Evolutionary conservation across 345 rosid genomes (phyloP).

Genomic region (Arabidopsis thaliana): DNA sequence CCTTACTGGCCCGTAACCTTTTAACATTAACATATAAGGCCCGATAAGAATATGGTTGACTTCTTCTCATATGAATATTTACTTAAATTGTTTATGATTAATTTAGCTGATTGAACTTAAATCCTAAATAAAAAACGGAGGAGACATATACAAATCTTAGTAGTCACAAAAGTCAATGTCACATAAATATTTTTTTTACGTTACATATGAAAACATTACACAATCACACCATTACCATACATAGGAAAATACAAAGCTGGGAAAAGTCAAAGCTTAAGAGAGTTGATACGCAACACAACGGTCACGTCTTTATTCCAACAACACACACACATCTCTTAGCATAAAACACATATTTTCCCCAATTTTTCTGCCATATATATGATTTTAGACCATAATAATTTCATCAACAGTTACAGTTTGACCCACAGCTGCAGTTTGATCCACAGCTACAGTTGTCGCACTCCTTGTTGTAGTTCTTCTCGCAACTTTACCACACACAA

Average conservation of each 20-base stretch:
- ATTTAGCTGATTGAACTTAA: not conserved
- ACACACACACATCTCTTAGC: conserved; percentile 36
- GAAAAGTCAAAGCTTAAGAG: conserved; percentile 32
- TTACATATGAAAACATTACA: conserved; percentile 29
- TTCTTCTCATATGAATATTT: not conserved
- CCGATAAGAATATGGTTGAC: not conserved
- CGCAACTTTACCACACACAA: conserved; percentile 39
- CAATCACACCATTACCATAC: conserved; percentile 22
- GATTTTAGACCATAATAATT: conserved; percentile 19
- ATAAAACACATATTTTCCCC: conserved; percentile 1
- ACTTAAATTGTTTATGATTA: not conserved
- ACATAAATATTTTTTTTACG: not conserved
- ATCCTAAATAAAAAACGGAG: not conserved
- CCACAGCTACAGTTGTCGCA: conserved; percentile 70
- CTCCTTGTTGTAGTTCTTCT: conserved; percentile 46
- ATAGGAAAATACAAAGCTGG: conserved; percentile 26
- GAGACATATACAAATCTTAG: not conserved
- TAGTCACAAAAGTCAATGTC: conserved; percentile 31
- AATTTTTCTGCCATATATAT: not conserved
- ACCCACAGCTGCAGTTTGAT: conserved; percentile 67
- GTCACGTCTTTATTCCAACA: conserved; percentile 35
- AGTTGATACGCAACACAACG: conserved; percentile 29
- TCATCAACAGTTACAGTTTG: conserved; percentile 53
- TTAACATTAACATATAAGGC: not conserved
- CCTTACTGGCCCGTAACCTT: conserved; percentile 26